Percentiles rank a stretch among this genome's conserved stretches.
These are phyloP conservation scores for Cryptococcus sp. DNA, from an alignment of 1,284 basidiomycete species.

Conservation along the genomic window DNA sequence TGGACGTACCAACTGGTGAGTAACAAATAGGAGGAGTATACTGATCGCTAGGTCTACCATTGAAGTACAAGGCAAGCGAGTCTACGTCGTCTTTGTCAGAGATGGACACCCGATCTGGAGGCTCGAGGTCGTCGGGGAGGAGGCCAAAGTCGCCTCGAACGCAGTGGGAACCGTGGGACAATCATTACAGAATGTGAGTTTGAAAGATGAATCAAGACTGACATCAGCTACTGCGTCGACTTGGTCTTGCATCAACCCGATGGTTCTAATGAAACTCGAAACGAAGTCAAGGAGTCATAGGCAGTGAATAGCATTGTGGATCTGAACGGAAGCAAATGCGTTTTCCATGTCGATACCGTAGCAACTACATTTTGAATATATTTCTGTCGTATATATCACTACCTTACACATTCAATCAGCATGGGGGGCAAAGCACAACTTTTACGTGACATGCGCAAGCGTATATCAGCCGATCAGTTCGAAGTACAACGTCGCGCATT, in stretches of 20 bases:
- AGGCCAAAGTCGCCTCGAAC: neutral
- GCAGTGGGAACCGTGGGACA: neutral
- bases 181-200: neutral
- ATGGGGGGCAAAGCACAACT: constrained; percentile 23
- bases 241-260: neutral
- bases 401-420: neutral
- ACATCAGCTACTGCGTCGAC: neutral
- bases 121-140: neutral
- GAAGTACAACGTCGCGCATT: constrained; percentile 81
- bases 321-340: neutral
- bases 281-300: too few species aligned
- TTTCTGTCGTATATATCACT: neutral
- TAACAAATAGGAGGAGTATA: neutral
- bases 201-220: neutral
- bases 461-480: constrained; percentile 54
- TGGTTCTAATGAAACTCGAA: neutral
- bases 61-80: neutral
- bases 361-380: too few species aligned
- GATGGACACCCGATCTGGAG: neutral
- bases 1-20: neutral
- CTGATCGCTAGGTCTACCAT: neutral
- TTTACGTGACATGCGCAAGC: constrained; percentile 42
- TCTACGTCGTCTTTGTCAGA: neutral
- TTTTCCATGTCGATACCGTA: too few species aligned
- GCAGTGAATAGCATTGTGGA: too few species aligned